These are phyloP conservation scores for Ampelocalamus luodianensis DNA, from an alignment of 176 grass and related monocot species.

Conservation along the genomic window DNA sequence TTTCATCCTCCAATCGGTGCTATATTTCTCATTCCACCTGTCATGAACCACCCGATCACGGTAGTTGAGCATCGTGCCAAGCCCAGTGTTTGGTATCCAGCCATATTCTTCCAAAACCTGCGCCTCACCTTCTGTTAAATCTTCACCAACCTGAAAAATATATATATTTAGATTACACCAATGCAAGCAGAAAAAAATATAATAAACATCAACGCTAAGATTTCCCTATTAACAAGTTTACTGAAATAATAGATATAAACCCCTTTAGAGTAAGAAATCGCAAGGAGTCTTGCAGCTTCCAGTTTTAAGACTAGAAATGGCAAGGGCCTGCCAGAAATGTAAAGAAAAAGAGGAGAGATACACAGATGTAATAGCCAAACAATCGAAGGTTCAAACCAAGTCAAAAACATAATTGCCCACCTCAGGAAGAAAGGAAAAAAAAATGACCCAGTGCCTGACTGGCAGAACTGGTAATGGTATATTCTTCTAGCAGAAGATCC, in stretches of 20 bases:
- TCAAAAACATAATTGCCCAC: neutral
- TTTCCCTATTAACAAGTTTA: neutral
- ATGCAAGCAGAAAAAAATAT: neutral
- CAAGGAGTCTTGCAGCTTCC: too few species aligned
- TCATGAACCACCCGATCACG: constrained; percentile 83
- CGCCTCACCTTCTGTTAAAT: constrained; percentile 76
- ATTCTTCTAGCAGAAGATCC: neutral
- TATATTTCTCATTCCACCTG: constrained; percentile 60
- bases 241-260: neutral
- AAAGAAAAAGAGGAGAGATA: neutral
- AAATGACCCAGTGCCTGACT: too few species aligned
- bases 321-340: neutral
- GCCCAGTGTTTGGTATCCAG: constrained; percentile 74
- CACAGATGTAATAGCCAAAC: neutral
- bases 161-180: constrained; percentile 5
- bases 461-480: neutral
- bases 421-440: neutral
- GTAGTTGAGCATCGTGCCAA: constrained; percentile 85
- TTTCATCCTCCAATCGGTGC: constrained; percentile 67
- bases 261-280: too few species aligned
- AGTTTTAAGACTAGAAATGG: neutral
- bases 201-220: neutral
- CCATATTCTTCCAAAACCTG: constrained; percentile 72
- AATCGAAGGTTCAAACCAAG: neutral
- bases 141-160: constrained; percentile 62